A percentile compares a stretch with the other conserved stretches of the same genome.
Conservation (phyloP, 2,329 filamentous ascomycete species). For the Neocatenulostroma microsporum region DNA sequence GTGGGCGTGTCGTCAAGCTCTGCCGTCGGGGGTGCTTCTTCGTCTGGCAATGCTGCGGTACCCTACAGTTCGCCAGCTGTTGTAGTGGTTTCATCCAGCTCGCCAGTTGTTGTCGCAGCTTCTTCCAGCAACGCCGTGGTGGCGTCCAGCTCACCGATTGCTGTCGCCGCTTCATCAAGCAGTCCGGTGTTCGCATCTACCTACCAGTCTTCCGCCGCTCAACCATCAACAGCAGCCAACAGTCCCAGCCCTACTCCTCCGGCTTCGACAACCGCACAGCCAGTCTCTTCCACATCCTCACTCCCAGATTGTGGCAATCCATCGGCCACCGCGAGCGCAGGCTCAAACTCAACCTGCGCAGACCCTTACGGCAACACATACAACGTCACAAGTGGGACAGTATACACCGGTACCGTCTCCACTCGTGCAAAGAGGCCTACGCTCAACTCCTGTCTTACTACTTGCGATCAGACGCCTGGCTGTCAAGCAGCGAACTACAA, state of each 20-base stretch:
- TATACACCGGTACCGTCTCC: conserved; percentile 15
- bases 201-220: background rate
- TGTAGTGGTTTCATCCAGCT: no score
- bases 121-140: no score
- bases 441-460: conserved; percentile 16
- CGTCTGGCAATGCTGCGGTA: no score
- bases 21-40: no score
- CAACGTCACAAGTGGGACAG: conserved; percentile 15
- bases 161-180: no score
- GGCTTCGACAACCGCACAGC: background rate
- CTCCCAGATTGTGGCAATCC: conserved; percentile 2
- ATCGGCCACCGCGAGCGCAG: conserved; percentile 4
- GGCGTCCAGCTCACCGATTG: no score
- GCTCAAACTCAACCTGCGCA: conserved; percentile 6
- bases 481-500: conserved; percentile 23
- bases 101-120: no score
- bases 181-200: no score
- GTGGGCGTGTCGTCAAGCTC: no score
- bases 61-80: no score
- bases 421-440: conserved; percentile 14
- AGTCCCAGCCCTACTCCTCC: background rate
- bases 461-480: conserved; percentile 13
- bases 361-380: conserved; percentile 18
- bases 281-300: conserved; percentile 6
- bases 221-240: background rate